Conservation (phyloP, 768 basidiomycete species). For the Termitomyces sp. region DNA sequence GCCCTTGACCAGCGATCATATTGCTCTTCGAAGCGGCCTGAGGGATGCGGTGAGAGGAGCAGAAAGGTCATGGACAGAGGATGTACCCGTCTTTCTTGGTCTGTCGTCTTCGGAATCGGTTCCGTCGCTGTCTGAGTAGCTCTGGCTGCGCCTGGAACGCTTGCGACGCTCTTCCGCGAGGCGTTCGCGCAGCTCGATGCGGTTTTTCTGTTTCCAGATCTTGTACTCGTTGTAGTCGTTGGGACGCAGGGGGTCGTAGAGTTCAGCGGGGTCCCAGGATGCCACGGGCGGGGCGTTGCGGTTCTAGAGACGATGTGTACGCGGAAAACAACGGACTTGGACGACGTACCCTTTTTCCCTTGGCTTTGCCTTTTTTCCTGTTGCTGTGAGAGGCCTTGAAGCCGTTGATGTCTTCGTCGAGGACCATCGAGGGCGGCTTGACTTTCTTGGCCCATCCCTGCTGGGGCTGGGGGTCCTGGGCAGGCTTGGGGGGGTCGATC, state of each 20-base stretch:
- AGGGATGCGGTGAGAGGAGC: constrained; percentile 1
- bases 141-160: constrained; percentile 46
- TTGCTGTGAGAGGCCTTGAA: constrained; percentile 58
- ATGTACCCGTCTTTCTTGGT: constrained; percentile 62
- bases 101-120: constrained; percentile 63
- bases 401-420: constrained; percentile 86
- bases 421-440: constrained; percentile 85
- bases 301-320: constrained; percentile 35
- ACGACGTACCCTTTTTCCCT: constrained; percentile 53
- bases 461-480: constrained; percentile 46
- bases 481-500: constrained; percentile 31
- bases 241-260: constrained; percentile 76
- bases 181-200: constrained; percentile 66
- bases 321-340: not conserved
- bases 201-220: constrained; percentile 68
- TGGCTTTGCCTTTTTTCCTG: constrained; percentile 50
- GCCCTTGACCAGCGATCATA: constrained; percentile 50
- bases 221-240: constrained; percentile 91
- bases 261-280: constrained; percentile 75
- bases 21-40: constrained; percentile 46
- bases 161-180: constrained; percentile 56
- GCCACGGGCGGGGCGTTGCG: constrained; percentile 46
- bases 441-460: constrained; percentile 85
- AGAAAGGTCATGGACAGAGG: not conserved
- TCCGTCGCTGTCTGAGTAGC: constrained; percentile 62